These are phyloP conservation scores for Linaria vulgaris DNA, from an alignment of 257 asterid genomes.

Conservation along the genomic window DNA sequence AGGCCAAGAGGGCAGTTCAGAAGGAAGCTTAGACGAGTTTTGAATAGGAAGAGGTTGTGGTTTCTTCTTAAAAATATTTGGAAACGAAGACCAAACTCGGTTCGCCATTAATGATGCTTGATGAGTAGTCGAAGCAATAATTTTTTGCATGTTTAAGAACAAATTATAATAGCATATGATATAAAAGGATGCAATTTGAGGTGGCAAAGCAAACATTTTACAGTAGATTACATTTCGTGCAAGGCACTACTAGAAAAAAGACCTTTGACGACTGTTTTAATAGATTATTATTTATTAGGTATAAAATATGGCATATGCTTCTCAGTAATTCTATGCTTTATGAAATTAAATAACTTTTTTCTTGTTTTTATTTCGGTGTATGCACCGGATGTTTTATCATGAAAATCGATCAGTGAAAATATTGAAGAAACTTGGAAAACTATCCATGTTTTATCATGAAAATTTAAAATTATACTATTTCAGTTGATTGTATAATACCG, in stretches of 20 bases:
- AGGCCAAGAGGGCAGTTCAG: conserved; percentile 75
- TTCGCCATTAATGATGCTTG: neutral
- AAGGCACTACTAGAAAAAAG: no score
- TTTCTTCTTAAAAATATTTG: conserved; percentile 29
- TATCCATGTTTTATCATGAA: neutral
- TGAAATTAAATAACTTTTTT: conserved; percentile 14
- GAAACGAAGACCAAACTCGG: conserved; percentile 12
- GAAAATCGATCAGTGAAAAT: neutral
- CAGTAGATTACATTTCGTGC: conserved; percentile 31
- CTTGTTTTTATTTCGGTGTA: neutral
- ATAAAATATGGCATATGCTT: neutral
- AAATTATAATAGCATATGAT: neutral
- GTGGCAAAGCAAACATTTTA: conserved; percentile 27
- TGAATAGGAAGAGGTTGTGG: conserved; percentile 46
- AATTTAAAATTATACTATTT: no score
- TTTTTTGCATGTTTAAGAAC: neutral
- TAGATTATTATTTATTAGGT: no score
- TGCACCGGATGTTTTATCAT: no score
- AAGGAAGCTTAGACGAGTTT: conserved; percentile 56
- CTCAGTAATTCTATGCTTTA: conserved; percentile 25
- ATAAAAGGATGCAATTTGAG: neutral
- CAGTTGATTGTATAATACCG: no score
- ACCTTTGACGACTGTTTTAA: no score
- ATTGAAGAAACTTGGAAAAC: neutral
- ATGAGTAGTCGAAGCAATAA: conserved; percentile 11